phyloP scores from a whole-genome alignment of 2,329 filamentous ascomycete genomes.

The Sclerotinia trifoliorum region DNA sequence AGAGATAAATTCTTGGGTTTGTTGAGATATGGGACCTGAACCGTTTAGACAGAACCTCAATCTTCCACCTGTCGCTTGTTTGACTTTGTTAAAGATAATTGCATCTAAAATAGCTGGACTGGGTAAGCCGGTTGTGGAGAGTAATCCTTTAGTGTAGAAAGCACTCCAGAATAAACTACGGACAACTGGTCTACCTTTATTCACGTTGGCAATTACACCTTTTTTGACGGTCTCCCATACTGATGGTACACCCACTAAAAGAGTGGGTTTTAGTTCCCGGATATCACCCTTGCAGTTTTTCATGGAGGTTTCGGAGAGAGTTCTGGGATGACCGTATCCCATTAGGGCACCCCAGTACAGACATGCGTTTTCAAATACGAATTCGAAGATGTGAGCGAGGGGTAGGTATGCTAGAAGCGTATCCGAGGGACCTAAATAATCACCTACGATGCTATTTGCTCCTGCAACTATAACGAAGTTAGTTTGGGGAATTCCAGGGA shows the following conservation, averaged over 20 bases:
- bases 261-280: conserved; percentile 82
- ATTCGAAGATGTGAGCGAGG: conserved; percentile 93
- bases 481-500: not conserved
- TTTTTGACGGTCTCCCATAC: conserved; percentile 98
- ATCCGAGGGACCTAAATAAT: conserved; percentile 75
- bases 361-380: conserved; percentile 89
- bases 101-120: conserved; percentile 70
- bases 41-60: conserved; percentile 91
- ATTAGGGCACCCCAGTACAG: conserved; percentile 87
- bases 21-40: conserved; percentile 80
- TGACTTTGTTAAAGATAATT: conserved; percentile 87
- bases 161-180: conserved; percentile 74
- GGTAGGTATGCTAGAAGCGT: conserved; percentile 87
- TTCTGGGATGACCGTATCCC: conserved; percentile 89
- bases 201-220: conserved; percentile 71
- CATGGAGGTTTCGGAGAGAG: conserved; percentile 80
- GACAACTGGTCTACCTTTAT: conserved; percentile 62
- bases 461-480: conserved; percentile 63
- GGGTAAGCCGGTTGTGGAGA: conserved; percentile 53
- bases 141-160: conserved; percentile 50
- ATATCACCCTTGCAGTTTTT: conserved; percentile 93
- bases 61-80: conserved; percentile 80
- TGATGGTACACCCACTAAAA: conserved; percentile 91
- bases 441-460: conserved; percentile 73
- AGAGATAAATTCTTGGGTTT: conserved; percentile 86